Evolutionary conservation across 768 basidiomycete species (phyloP).

Genomic region (Chiua virens): DNA sequence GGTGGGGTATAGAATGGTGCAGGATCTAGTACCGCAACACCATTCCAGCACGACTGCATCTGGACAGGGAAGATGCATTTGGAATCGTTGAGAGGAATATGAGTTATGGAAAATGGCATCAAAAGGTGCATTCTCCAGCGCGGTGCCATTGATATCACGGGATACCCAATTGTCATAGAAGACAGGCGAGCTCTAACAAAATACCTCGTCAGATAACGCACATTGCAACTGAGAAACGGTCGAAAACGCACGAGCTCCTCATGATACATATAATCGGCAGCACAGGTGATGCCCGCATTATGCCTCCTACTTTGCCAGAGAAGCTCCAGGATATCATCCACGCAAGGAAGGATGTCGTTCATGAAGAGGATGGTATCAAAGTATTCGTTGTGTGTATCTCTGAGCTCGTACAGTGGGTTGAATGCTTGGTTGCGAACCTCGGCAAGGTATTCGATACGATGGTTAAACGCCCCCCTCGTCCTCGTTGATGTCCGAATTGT

Average conservation of each 20-base stretch:
- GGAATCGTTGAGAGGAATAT: constrained; percentile 77
- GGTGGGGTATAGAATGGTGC: constrained; percentile 92
- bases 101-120: constrained; percentile 90
- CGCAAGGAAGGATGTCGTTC: constrained; percentile 98
- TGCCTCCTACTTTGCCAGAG: constrained; percentile 93
- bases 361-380: constrained; percentile 98
- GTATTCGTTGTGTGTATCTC: constrained; percentile 89
- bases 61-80: constrained; percentile 91
- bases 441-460: constrained; percentile 99
- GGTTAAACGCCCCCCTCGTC: constrained; percentile 94
- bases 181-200: constrained; percentile 69
- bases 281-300: constrained; percentile 98
- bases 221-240: constrained; percentile 24
- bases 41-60: constrained; percentile 99
- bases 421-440: constrained; percentile 99
- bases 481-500: constrained; percentile 92
- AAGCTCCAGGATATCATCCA: constrained; percentile 96
- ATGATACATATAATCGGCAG: constrained; percentile 99
- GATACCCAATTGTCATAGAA: constrained; percentile 99
- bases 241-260: constrained; percentile 66
- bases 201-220: not conserved
- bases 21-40: constrained; percentile 92
- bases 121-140: constrained; percentile 96
- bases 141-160: constrained; percentile 97
- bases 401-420: constrained; percentile 90